A percentile compares a stretch with the other conserved stretches of the same genome.
Conservation (phyloP, 192 early-diverging fungal species). For the Geosiphon pyriformis region DNA sequence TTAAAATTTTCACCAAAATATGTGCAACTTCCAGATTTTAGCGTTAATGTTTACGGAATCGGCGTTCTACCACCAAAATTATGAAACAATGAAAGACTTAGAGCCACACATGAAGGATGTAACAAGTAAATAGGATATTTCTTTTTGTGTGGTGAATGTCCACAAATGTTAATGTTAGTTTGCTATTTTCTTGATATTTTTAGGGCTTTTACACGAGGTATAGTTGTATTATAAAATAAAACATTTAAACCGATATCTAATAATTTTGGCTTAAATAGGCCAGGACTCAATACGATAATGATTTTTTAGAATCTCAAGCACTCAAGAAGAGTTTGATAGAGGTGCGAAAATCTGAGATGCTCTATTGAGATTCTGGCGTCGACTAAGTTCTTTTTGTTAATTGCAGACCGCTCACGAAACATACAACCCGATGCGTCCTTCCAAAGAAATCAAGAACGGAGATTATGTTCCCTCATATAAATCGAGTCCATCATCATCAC, state of each 20-base stretch:
- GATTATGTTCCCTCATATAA: neutral
- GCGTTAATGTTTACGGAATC: constrained; percentile 80
- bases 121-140: constrained; percentile 38
- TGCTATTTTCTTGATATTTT: no score
- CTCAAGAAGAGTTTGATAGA: constrained; percentile 8
- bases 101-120: constrained; percentile 79
- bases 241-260: no score
- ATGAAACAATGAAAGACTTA: constrained; percentile 69
- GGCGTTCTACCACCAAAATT: constrained; percentile 78
- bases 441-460: neutral
- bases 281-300: constrained; percentile 10
- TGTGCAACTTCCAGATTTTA: constrained; percentile 43
- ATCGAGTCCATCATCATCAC: neutral
- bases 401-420: constrained; percentile 16
- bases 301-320: constrained; percentile 15
- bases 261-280: constrained; percentile 9
- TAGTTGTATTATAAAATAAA: no score
- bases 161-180: constrained; percentile 13
- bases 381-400: neutral
- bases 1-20: neutral
- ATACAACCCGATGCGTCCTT: constrained; percentile 3
- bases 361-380: neutral
- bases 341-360: constrained; percentile 5
- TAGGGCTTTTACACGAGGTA: no score
- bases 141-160: constrained; percentile 10